These are phyloP conservation scores for Magnolia sinica DNA, from an alignment of 164 flowering plant genomes.

Conservation along the genomic window DNA sequence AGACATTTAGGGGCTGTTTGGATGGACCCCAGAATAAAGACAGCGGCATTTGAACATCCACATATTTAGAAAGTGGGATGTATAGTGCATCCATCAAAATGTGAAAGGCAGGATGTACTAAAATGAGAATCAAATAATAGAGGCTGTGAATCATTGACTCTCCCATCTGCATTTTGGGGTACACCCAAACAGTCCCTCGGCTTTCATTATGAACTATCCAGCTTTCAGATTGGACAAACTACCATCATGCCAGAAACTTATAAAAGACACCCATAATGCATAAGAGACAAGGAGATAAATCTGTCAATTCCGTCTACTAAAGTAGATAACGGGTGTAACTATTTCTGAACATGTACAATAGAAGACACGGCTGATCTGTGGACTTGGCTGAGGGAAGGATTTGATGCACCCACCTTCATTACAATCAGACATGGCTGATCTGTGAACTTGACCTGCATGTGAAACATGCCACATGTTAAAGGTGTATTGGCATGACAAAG, in stretches of 20 bases:
- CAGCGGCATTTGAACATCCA: not conserved
- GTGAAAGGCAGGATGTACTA: not conserved
- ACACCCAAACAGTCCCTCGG: too few relatives aligned
- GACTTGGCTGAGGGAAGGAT: too few relatives aligned
- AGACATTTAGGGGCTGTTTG: not conserved
- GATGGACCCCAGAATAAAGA: not conserved
- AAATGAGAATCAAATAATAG: not conserved
- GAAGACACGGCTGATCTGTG: not conserved
- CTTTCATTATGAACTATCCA: not conserved
- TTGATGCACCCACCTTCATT: slow-evolving; percentile 51
- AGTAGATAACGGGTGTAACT: not conserved
- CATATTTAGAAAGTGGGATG: not conserved
- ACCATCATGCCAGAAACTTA: not conserved
- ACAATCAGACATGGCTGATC: slow-evolving; percentile 57
- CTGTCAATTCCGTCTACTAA: not conserved
- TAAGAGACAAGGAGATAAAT: not conserved
- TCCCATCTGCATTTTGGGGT: too few relatives aligned
- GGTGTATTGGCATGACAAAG: not conserved
- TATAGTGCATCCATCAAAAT: not conserved
- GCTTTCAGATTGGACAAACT: not conserved
- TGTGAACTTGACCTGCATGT: slow-evolving; percentile 54
- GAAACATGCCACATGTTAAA: slow-evolving; percentile 11
- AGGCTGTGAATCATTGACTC: not conserved
- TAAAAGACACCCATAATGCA: not conserved
- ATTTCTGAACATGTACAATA: not conserved